These are phyloP conservation scores for Chytriomyces hyalinus DNA, from an alignment of 192 early-diverging fungal species.

Conservation along the genomic window DNA sequence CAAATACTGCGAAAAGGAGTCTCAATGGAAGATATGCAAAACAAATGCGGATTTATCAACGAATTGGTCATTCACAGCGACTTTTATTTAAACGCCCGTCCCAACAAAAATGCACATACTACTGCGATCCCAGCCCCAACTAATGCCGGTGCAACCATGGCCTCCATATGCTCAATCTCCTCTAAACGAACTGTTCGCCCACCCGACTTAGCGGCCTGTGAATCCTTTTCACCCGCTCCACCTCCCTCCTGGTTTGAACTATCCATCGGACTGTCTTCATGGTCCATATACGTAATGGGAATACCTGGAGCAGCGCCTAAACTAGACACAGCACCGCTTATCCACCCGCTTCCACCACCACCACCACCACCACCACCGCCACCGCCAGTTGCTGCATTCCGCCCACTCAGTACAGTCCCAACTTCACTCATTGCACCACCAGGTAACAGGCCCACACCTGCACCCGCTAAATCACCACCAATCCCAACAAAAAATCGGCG, in stretches of 20 bases:
- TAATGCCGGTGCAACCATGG: slow-evolving; percentile 36
- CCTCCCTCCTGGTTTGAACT: too few relatives aligned
- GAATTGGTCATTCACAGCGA: background rate
- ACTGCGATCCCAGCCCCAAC: slow-evolving; percentile 47
- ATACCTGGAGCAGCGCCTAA: background rate
- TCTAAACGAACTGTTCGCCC: background rate
- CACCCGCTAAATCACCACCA: slow-evolving; percentile 1
- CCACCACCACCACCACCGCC: background rate
- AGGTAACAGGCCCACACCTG: background rate
- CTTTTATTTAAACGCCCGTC: slow-evolving; percentile 43
- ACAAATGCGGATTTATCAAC: too few relatives aligned
- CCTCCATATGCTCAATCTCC: slow-evolving; percentile 28
- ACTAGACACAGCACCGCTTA: background rate
- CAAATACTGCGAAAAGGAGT: too few relatives aligned
- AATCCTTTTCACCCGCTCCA: background rate
- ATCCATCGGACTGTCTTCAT: background rate
- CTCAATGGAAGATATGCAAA: too few relatives aligned
- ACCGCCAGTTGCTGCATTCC: background rate
- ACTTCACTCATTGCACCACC: background rate
- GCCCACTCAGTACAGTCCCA: background rate
- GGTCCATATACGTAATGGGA: background rate
- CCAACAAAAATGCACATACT: slow-evolving; percentile 52
- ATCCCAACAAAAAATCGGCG: slow-evolving; percentile 3
- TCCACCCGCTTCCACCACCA: background rate
- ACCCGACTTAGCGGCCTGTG: background rate